Evolutionary conservation across 2,329 filamentous ascomycete species (phyloP).

Genomic region (Tolypocladium paradoxum): DNA sequence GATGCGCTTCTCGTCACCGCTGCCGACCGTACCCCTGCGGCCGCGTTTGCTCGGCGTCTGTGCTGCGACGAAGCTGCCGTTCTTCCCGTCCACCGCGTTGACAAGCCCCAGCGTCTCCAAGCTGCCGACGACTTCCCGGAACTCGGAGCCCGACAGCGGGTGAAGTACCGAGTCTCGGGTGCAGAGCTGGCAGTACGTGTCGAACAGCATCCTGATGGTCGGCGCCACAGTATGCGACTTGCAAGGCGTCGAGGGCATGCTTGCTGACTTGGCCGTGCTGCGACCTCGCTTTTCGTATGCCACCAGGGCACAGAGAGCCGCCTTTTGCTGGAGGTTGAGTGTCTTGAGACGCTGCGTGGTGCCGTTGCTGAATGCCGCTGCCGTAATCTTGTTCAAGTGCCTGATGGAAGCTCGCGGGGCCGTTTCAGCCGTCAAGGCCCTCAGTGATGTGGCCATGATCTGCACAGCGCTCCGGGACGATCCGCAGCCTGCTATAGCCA

Average conservation of each 20-base stretch:
- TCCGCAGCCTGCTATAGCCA: conserved; percentile 21
- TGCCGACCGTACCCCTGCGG: conserved; percentile 42
- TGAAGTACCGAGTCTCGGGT: conserved; percentile 81
- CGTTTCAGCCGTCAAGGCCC: conserved; percentile 58
- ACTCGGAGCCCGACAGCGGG: conserved; percentile 82
- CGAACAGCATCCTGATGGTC: conserved; percentile 73
- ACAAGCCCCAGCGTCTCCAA: conserved; percentile 81
- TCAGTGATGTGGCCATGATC: conserved; percentile 42
- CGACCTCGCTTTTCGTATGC: conserved; percentile 72
- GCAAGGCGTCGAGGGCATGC: conserved; percentile 42
- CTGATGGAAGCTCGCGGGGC: conserved; percentile 83
- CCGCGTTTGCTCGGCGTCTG: conserved; percentile 64
- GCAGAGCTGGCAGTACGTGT: conserved; percentile 74
- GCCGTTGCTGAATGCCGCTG: conserved; percentile 82
- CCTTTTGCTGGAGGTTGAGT: conserved; percentile 93
- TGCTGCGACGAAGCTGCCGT: conserved; percentile 50
- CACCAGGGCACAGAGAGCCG: conserved; percentile 77
- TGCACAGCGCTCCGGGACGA: conserved; percentile 32
- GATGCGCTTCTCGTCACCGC: conserved; percentile 63
- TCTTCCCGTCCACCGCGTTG: conserved; percentile 58
- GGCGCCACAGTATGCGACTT: conserved; percentile 55
- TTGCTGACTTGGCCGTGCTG: conserved; percentile 31
- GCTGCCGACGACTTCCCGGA: conserved; percentile 82
- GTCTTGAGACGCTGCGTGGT: conserved; percentile 73
- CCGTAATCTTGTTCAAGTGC: conserved; percentile 85